phyloP scores from a whole-genome alignment of 192 early-diverging fungal genomes.

The Glomus cerebriforme region DNA sequence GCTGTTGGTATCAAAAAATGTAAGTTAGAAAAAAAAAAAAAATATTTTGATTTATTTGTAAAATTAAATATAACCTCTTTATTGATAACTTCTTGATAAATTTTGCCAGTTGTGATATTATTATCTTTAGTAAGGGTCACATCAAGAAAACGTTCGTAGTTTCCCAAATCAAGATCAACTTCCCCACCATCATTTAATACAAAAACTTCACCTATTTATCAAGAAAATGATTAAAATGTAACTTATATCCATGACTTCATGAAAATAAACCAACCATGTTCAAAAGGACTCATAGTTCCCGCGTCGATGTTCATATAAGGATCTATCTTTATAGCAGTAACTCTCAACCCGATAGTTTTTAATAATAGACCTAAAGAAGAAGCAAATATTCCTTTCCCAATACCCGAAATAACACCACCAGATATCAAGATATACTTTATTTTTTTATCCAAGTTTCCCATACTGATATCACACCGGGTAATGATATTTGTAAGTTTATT shows the following conservation, averaged over 20 bases:
- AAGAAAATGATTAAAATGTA: background rate
- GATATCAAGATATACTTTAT: conserved; percentile 96
- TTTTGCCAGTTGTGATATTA: conserved; percentile 99
- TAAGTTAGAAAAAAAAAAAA: background rate
- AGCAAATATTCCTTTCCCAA: conserved; percentile 99
- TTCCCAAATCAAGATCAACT: conserved; percentile 98
- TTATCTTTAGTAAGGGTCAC: conserved; percentile 92
- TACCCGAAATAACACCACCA: conserved; percentile 98
- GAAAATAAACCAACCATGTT: conserved; percentile 75
- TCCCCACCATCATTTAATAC: conserved; percentile 98
- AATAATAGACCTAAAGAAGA: conserved; percentile 95
- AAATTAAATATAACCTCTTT: conserved; percentile 46
- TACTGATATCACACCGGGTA: background rate
- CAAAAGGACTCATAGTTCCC: conserved; percentile 93
- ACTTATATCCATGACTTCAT: background rate
- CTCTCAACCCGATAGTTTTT: conserved; percentile 87
- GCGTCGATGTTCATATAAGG: conserved; percentile 99
- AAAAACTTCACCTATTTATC: conserved; percentile 87
- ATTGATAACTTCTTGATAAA: conserved; percentile 95
- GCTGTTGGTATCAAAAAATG: conserved; percentile 40
- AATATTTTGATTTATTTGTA: background rate
- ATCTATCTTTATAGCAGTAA: conserved; percentile 99
- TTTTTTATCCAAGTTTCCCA: background rate
- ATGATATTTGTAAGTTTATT: background rate
- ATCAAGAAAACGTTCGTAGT: conserved; percentile 98